A percentile compares a stretch with the other conserved stretches of the same genome.
phyloP scores from a whole-genome alignment of 73 alveolate species.

The Blepharisma japonicum region DNA sequence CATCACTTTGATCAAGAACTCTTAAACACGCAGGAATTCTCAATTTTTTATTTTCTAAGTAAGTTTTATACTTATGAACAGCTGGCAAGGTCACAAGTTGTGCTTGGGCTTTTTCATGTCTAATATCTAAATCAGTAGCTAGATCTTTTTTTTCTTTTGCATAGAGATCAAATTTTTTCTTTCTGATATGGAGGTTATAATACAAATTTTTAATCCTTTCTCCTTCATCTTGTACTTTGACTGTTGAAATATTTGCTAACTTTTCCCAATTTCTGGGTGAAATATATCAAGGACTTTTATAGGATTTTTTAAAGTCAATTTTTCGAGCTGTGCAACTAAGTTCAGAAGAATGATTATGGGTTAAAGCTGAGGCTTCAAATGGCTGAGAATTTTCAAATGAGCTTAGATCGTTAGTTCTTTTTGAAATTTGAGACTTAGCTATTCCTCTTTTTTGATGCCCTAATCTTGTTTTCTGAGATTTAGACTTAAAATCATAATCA shows the following conservation, averaged over 20 bases:
- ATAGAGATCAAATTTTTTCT: background rate
- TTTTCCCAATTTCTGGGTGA: background rate
- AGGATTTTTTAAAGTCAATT: background rate
- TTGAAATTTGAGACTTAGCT: too few species aligned
- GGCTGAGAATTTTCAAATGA: too few species aligned
- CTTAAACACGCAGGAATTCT: conserved; percentile 13
- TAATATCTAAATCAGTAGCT: background rate
- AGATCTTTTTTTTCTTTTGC: background rate
- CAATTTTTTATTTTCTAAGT: conserved; percentile 9
- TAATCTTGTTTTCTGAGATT: too few species aligned
- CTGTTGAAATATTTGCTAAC: background rate
- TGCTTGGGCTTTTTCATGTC: background rate
- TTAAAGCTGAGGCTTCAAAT: too few species aligned
- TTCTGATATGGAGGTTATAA: background rate
- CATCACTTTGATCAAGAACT: background rate
- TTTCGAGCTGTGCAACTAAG: too few species aligned
- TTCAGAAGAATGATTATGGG: too few species aligned
- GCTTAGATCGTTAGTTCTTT: too few species aligned
- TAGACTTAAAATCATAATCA: too few species aligned
- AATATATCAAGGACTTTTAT: conserved; percentile 24
- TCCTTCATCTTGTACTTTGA: background rate
- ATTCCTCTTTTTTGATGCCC: too few species aligned
- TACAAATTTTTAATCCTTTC: background rate
- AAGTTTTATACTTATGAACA: background rate
- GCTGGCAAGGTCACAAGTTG: background rate